A percentile compares a stretch with the other conserved stretches of the same genome.
Evolutionary conservation across 2,329 filamentous ascomycete genomes (phyloP).

Genomic region (Eurotiales sp.): DNA sequence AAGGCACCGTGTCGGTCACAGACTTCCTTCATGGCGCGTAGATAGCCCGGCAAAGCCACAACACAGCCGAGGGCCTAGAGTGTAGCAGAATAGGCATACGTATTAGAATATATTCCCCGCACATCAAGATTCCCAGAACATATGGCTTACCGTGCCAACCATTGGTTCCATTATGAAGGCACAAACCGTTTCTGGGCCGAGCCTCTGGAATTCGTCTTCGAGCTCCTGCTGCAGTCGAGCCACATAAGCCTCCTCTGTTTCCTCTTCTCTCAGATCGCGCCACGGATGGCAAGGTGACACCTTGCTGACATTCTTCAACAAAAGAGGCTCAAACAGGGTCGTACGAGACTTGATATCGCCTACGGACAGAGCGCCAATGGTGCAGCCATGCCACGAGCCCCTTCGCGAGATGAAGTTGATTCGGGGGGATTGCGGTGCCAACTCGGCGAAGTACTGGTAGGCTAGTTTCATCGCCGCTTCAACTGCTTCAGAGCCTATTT

Average conservation of each 20-base stretch:
- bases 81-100: no score
- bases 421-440: conserved; percentile 51
- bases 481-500: conserved; percentile 66
- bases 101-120: no score
- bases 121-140: no score
- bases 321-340: conserved; percentile 58
- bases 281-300: conserved; percentile 68
- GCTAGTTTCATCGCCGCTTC: conserved; percentile 67
- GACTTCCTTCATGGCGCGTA: conserved; percentile 62
- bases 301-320: conserved; percentile 54
- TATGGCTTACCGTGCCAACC: conserved; percentile 65
- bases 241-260: conserved; percentile 60
- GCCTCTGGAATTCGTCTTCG: conserved; percentile 60
- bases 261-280: conserved; percentile 49
- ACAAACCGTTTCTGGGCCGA: conserved; percentile 64
- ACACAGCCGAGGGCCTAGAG: conserved; percentile 69
- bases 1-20: conserved; percentile 70
- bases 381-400: conserved; percentile 68
- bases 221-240: conserved; percentile 60
- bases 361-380: conserved; percentile 50
- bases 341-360: conserved; percentile 59
- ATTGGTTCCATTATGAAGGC: conserved; percentile 72
- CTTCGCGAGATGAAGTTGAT: conserved; percentile 61
- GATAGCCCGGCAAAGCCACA: conserved; percentile 63
- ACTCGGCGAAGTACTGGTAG: conserved; percentile 63